Evolutionary conservation across 1,139 yeast genomes (phyloP), one percentile per base, ranked within the genome.

Genomic region (Nadsonia starkeyi-henricii): DNA sequence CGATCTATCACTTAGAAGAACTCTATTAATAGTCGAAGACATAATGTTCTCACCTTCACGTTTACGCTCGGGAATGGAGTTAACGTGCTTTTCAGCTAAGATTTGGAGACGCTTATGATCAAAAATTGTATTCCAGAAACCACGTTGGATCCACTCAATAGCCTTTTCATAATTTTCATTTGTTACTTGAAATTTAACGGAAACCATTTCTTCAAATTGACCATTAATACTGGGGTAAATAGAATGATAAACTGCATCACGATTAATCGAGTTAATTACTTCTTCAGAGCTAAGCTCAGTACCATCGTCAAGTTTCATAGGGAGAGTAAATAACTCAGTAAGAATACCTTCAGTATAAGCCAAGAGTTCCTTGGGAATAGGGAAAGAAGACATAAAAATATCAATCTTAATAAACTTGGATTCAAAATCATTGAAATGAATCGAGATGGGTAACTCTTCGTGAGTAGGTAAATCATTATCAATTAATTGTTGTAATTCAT

Each of bases 381-480:
- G 70, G 8, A 75, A 69, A 0, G 94, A 75, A 1, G 93, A 79
- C 58, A 85, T 64, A 37, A 83, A 66, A 37, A 86, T 62, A 52
- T 79, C 75, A 20, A 86, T 71, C n/a, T 84, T 78, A 21, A 85
- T 77, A 62, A 91, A 91, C 58, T 84, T 80, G 1, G 96, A 85
- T 49, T 79, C 75, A 61, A 77, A 83, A 53, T 81, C 77, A 64
- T 91, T 96, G 57, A 84, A 75, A 60, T 88, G 94, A 49, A 88
- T 64, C 54, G 78, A 81, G 42, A 88, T 63, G 7, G 94, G 89
- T 55, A 81, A 74, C 41, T 72, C 67, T 0, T 57, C 54, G 8
- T 81, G 80, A 1, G 72, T 30, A 45, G 12, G 45, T 37, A 4
- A 48, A 47, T 64, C 65, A 2, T 39, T 57, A 28, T 63, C 60